phyloP scores from a whole-genome alignment of 768 basidiomycete genomes.

The Boletus sensibilis region DNA sequence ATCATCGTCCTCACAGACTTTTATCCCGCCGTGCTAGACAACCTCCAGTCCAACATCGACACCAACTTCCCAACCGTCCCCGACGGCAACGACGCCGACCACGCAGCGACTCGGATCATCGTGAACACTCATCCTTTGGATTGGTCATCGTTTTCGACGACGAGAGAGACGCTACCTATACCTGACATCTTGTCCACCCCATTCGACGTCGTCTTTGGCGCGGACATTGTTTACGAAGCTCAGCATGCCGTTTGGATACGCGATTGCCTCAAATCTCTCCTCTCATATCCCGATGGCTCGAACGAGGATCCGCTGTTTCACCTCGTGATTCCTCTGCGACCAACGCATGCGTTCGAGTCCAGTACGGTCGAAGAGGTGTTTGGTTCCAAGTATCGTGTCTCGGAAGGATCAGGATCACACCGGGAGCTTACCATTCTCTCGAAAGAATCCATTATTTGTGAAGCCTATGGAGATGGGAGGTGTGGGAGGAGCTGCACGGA shows the following conservation, averaged over 20 bases:
- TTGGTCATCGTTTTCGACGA: constrained; percentile 36
- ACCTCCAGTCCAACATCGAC: constrained; percentile 44
- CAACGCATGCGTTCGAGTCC: constrained; percentile 61
- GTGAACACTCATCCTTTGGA: constrained; percentile 36
- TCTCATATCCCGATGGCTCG: constrained; percentile 27
- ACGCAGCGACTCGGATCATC: background rate
- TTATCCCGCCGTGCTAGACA: constrained; percentile 47
- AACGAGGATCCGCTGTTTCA: constrained; percentile 47
- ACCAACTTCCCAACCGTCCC: constrained; percentile 31
- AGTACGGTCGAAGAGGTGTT: constrained; percentile 59
- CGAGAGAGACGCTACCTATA: background rate
- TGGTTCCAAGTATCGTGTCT: constrained; percentile 4
- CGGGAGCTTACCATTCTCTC: constrained; percentile 48
- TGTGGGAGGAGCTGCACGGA: constrained; percentile 32
- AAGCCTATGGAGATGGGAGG: constrained; percentile 32
- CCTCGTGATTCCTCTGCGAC: constrained; percentile 73
- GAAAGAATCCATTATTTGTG: constrained; percentile 56
- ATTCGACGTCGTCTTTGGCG: constrained; percentile 52
- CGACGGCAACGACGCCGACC: background rate
- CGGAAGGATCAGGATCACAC: constrained; percentile 6
- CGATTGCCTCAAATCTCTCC: constrained; percentile 38
- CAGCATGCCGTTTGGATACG: constrained; percentile 49
- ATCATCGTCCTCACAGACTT: constrained; percentile 48
- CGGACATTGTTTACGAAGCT: constrained; percentile 55
- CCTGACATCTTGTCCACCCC: constrained; percentile 30